Evolutionary conservation across 1,139 yeast species (phyloP).

Genomic region (Geotrichum restrictum): DNA sequence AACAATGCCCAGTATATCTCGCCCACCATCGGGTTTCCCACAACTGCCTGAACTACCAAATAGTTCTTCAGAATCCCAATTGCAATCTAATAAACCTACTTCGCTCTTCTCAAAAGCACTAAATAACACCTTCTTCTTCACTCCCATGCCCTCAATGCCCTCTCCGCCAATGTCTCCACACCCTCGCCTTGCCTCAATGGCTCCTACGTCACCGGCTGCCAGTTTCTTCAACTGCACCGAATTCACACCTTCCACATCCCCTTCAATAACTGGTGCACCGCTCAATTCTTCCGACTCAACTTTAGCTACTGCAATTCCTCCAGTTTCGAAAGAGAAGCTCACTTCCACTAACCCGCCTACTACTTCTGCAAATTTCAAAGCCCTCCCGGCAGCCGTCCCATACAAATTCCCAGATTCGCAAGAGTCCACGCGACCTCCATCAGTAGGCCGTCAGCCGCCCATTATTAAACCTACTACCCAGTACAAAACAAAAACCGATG

Average conservation of each 20-base stretch:
- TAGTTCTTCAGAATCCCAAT: background rate
- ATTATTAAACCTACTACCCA: no score
- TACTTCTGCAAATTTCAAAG: background rate
- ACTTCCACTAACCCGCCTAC: background rate
- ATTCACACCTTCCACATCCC: background rate
- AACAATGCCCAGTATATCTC: slow-evolving; percentile 1
- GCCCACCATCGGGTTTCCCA: background rate
- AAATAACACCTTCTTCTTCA: background rate
- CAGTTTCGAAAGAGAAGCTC: no score
- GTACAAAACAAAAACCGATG: slow-evolving; percentile 1
- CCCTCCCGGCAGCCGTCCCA: background rate
- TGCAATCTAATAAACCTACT: background rate
- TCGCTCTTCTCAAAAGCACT: slow-evolving; percentile 1
- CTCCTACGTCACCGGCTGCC: background rate
- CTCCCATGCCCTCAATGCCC: background rate
- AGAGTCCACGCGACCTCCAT: background rate
- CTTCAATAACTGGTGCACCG: background rate
- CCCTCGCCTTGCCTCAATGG: slow-evolving; percentile 2
- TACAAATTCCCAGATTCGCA: background rate
- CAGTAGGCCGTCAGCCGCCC: no score
- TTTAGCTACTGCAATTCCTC: no score
- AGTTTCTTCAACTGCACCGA: background rate
- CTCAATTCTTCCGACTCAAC: no score
- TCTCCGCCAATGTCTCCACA: slow-evolving; percentile 18
- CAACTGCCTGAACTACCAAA: background rate